Percentiles rank a stretch among this genome's conserved stretches.
These are phyloP conservation scores for Obelidium mucronatum DNA, from an alignment of 192 early-diverging fungal species.

Conservation along the genomic window DNA sequence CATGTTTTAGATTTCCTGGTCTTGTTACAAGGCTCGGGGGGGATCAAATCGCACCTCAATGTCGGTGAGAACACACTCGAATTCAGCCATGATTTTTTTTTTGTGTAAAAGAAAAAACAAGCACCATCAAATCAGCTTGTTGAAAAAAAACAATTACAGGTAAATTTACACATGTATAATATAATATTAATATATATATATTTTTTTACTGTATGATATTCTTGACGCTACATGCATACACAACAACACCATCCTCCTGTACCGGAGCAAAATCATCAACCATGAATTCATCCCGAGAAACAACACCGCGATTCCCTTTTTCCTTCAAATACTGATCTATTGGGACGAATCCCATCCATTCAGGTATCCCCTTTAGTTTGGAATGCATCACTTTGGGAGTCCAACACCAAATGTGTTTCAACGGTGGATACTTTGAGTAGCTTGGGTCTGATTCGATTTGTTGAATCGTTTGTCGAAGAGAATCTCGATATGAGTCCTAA, in stretches of 20 bases:
- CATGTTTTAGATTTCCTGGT: background rate
- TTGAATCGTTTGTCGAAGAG: background rate
- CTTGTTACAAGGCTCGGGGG: background rate
- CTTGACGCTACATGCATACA: no score
- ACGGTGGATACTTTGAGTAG: background rate
- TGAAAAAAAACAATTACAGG: no score
- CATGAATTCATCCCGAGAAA: no score
- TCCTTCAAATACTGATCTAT: background rate
- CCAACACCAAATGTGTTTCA: slow-evolving; percentile 1
- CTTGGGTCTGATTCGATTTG: background rate
- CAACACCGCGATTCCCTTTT: no score
- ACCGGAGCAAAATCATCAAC: no score
- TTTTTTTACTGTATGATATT: no score
- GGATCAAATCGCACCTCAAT: slow-evolving; percentile 1
- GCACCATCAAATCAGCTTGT: no score
- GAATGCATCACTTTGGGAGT: background rate
- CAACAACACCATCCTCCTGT: no score
- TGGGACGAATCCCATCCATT: background rate
- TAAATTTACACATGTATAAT: no score
- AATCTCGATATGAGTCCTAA: background rate
- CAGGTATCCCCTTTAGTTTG: background rate
- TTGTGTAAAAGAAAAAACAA: no score
- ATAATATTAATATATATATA: no score
- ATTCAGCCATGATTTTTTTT: background rate
- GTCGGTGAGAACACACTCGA: slow-evolving; percentile 12